Evolutionary conservation across 768 basidiomycete genomes (phyloP), one percentile per base, ranked within the genome.

Genomic region (Russula vinacea): DNA sequence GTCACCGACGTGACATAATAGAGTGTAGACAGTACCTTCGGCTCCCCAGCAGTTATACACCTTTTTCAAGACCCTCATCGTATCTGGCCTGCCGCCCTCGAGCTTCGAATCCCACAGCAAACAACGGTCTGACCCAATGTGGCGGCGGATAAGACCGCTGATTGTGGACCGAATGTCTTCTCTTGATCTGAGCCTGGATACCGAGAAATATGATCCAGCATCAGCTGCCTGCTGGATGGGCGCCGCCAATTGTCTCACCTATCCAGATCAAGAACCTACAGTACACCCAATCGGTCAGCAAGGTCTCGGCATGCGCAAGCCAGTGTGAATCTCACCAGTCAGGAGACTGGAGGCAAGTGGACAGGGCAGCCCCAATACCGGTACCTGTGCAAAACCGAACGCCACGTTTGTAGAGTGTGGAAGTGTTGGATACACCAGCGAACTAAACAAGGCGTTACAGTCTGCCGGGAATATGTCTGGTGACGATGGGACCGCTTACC

Each of bases 81-180:
- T 71, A 68, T 79, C 75, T 44, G 78, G 77, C 1, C 78, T 72
- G 14, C 76, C 73, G 32, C 77, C 76, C 60, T 75, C 69, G 22
- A 73, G 71, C 68, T 78, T 80, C 26, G 75, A 76, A 66, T 80
- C 78, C 78, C 78, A 80, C 26, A 80, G 71, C 33, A 73, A 71
- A 44, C 74, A 68, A 39, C 78, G 75, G 65, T 77, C 75, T 29
- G 78, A 75, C 37, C 68, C 74, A 16, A 80, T 73, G 58, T 78
- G 73, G 42, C 71, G 65, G 66, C 76, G 71, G 47, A 80, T 78
- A 51, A 80, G 74, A 40, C 74, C 75, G 57, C 71, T 70, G 49
- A 80, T 78, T 53, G 78, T 79, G 77, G 75, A 3, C 78, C 78
- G 55, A 79, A 79, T 13, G 78, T 79, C 71, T 78, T 78, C 67